Conservation (phyloP, 139 green algal genomes). For the Chlorella sp. region DNA sequence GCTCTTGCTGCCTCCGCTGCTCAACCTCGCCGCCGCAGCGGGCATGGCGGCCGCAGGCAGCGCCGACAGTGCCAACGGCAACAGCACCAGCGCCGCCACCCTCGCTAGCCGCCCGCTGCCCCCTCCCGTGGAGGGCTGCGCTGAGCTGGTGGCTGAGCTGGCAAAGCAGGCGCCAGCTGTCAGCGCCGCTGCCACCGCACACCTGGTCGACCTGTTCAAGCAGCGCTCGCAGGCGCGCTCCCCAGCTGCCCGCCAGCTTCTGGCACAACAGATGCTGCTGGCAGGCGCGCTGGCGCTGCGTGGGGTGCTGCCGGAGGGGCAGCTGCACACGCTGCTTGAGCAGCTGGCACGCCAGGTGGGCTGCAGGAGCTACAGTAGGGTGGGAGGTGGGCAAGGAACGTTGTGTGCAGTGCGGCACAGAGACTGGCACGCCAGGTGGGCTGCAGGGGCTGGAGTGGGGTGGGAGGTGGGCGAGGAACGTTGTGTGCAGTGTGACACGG, state of each 20-base stretch:
- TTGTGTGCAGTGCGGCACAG: not conserved
- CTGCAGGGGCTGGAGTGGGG: too few species aligned
- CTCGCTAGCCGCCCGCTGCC: not conserved
- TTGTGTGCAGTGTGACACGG: too few species aligned
- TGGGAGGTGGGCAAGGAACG: not conserved
- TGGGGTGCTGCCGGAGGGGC: not conserved
- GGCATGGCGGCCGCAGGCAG: not conserved
- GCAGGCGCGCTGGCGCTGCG: not conserved
- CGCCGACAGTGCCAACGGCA: not conserved
- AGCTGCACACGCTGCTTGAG: slow-evolving; percentile 27
- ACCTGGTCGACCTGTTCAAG: not conserved
- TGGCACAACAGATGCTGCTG: slow-evolving; percentile 23
- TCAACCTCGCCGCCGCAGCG: not conserved
- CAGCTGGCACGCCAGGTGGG: slow-evolving; percentile 20
- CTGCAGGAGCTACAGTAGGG: too few species aligned
- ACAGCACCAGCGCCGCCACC: not conserved
- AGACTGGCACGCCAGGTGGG: too few species aligned
- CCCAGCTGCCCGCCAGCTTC: not conserved
- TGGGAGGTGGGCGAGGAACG: too few species aligned
- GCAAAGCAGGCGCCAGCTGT: not conserved
- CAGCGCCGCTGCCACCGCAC: not conserved
- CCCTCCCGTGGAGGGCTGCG: not conserved
- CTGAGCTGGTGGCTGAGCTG: not conserved
- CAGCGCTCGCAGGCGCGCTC: not conserved
- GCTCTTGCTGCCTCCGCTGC: not conserved